Percentiles rank a stretch among this genome's conserved stretches.
These are phyloP conservation scores for Xylaria sp. DNA, from an alignment of 2,329 filamentous ascomycete species.

Conservation along the genomic window DNA sequence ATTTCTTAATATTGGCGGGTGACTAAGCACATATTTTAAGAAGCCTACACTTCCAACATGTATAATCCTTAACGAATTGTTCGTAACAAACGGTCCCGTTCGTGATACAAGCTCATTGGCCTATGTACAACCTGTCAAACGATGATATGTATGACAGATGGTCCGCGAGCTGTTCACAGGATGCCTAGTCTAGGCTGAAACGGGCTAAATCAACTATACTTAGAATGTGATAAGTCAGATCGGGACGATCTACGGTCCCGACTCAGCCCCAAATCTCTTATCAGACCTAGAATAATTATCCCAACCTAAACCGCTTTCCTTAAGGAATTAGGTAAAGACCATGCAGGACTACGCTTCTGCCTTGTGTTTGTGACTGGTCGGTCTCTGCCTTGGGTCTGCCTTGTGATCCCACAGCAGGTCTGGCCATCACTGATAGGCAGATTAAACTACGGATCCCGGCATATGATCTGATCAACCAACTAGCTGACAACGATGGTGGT, in stretches of 20 bases:
- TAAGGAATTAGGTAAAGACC: background rate
- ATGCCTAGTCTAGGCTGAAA: background rate
- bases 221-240: background rate
- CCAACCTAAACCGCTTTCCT: background rate
- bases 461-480: background rate
- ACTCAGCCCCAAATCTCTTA: conserved; percentile 17
- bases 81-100: too few relatives aligned
- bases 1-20: too few relatives aligned
- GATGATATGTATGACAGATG: too few relatives aligned
- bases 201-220: background rate
- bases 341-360: conserved; percentile 13
- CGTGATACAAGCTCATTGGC: too few relatives aligned
- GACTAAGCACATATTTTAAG: too few relatives aligned
- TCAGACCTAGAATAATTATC: background rate
- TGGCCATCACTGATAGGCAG: background rate
- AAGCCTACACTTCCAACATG: too few relatives aligned
- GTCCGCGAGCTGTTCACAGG: too few relatives aligned
- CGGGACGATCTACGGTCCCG: background rate
- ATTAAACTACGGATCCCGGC: background rate
- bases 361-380: background rate
- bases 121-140: too few relatives aligned
- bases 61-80: too few relatives aligned
- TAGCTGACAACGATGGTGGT: conserved; percentile 5
- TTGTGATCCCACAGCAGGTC: background rate
- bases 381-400: conserved; percentile 14